Base-by-base conservation (phyloP, 805 yeast species). In the Metschnikowia dekortorum region DNA sequence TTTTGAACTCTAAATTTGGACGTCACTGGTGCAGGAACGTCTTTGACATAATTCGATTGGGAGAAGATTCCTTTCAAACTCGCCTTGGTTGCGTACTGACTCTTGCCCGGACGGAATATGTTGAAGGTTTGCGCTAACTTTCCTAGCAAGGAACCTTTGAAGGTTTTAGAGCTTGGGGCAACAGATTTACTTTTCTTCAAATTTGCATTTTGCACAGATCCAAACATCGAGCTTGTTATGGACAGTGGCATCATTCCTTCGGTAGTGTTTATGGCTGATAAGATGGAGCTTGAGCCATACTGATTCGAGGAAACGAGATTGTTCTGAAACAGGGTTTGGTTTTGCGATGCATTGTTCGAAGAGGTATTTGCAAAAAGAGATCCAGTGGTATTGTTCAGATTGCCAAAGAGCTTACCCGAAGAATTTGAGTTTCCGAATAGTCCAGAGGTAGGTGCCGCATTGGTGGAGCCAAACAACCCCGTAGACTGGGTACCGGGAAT, bases 81-180 rank as follows among this genome's bases (percentile, higher is more conserved):
- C 1, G 54, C 13, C 13, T 55, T 39, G 16, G 4, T 29, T 36
- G 32, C 14, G 10, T 9, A 10, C 4, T 46, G 50, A 7, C 55
- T 46, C n/a, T 62, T 48, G 13, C 58, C 40, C n/a, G 59, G 51
- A 31, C 70, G 60, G 43, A 71, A 64, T 26, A 67, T 56, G 45
- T 59, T 65, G 50, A 71, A 66, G 0, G 73, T 66, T 54, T 64
- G 70, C 1, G 74, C 73, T 46, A 71, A 61, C 46, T 61, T 66
- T 2, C 61, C 53, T 32, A 71, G 62, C 37, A 71, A 55, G 1
- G 71, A 60, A 14, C 67, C 57, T 44, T 63, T 62, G 28, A 59
- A 59, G 9, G 48, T 51, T 7, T 44, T 47, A 8, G 45, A 38
- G 36, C 47, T 33, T 48, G 50, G 65, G 56, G 46, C 42, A 58